Evolutionary conservation across 805 yeast species (phyloP), one percentile per base, ranked within the genome.

Genomic region (Wickerhamomyces xylosicus): DNA sequence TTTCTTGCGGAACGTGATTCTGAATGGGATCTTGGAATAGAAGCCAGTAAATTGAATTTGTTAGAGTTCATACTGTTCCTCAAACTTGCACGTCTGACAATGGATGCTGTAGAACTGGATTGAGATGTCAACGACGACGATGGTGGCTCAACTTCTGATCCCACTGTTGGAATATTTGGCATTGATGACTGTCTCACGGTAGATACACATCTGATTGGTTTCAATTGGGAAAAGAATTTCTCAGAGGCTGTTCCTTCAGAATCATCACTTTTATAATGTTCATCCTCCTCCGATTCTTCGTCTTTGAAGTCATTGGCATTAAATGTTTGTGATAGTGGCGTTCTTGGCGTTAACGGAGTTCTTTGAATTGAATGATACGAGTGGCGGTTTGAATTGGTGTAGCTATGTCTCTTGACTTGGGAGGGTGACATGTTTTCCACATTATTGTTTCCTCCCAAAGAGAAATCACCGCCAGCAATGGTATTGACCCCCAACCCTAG

Each of bases 161-260:
- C 6, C 9, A 21, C 25, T 3, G 45, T 35, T 4, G 39, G 33
- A 25, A 42, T 37, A n/a, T 40, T 35, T 2, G 39, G 33, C 6
- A 21, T 33, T 11, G 19, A 28, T 19, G 25, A 39, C 13, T 37
- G 27, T 10, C 35, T 29, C n/a, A n/a, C n/a, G 18, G 19, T 41
- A 1, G 50, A 45, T 3, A 42, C 36, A 18, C 55, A 51, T 11
- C 48, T 37, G 5, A 47, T 42, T 14, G 53, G 53, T 35, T 41
- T 49, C 28, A 47, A 34, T 8, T 31, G 34, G 3, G 36, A 25
- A 11, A 25, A 10, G 35, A 34, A 25, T 5, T 14, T 21, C 32
- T 34, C 29, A 3, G 18, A 7, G 9, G 9, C n/a, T 4, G 29
- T 9, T 7, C 14, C 25, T 31, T 35, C 11, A 27, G 28, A 14